Conservation (phyloP, 371 early-diverging fungal genomes). For the Parasitella parasitica region DNA sequence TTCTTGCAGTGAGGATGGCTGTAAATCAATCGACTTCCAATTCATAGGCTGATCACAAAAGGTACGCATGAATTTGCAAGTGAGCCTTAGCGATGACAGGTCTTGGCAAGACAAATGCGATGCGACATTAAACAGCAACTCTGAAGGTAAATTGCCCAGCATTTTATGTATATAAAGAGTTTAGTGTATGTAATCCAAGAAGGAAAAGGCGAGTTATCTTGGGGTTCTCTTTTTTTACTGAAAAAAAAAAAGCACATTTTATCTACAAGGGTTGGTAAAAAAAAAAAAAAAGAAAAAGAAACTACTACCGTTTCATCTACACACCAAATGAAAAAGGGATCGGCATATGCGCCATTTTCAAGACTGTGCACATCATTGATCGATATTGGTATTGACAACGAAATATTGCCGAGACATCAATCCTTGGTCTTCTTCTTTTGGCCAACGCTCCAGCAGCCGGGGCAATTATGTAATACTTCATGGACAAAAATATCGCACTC, state of each 20-base stretch:
- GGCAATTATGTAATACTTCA: constrained; percentile 92
- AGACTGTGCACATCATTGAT: not conserved
- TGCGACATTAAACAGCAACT: constrained; percentile 14
- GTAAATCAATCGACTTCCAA: constrained; percentile 13
- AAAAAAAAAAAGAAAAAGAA: not conserved
- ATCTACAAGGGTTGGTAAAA: constrained; percentile 6
- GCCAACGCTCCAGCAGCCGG: constrained; percentile 70
- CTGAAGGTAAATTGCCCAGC: constrained; percentile 19
- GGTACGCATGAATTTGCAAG: constrained; percentile 11
- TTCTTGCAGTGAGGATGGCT: not conserved
- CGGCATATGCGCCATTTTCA: not conserved
- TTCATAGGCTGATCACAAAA: constrained; percentile 16
- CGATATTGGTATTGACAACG: not conserved
- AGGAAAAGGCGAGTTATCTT: not conserved
- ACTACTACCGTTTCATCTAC: not conserved
- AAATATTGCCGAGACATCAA: constrained; percentile 11
- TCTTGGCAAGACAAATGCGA: constrained; percentile 20
- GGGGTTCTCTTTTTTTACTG: not conserved
- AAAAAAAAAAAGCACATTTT: not conserved
- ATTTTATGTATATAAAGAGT: not conserved
- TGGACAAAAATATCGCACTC: constrained; percentile 95
- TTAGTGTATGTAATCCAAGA: not conserved
- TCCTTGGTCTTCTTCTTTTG: constrained; percentile 16
- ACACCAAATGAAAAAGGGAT: not conserved
- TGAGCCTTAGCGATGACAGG: constrained; percentile 6